phyloP scores from a whole-genome alignment of 192 early-diverging fungal genomes.

The Umbelopsis ramanniana region DNA sequence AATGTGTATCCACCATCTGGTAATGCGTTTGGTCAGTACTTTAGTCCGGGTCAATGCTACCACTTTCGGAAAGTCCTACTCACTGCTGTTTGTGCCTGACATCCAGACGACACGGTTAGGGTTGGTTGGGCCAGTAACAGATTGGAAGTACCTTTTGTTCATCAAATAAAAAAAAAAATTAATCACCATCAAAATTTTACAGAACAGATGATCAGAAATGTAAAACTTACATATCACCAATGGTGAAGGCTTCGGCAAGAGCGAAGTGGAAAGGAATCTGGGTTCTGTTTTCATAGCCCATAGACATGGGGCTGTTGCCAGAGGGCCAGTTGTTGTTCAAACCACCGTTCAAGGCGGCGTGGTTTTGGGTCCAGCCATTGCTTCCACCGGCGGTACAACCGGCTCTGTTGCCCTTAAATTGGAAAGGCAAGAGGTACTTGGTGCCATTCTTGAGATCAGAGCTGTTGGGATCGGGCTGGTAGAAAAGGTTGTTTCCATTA shows the following conservation, averaged over 20 bases:
- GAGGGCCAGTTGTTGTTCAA: slow-evolving; percentile 35
- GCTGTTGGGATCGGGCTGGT: slow-evolving; percentile 26
- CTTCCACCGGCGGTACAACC: slow-evolving; percentile 36
- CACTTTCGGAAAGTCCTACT: neutral
- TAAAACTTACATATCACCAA: slow-evolving; percentile 27
- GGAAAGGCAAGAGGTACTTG: slow-evolving; percentile 30
- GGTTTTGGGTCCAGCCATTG: slow-evolving; percentile 29
- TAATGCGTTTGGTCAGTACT: neutral
- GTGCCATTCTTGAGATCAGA: slow-evolving; percentile 31
- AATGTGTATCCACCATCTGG: slow-evolving; percentile 18
- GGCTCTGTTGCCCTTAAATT: slow-evolving; percentile 27
- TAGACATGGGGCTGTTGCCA: slow-evolving; percentile 27
- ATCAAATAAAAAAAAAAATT: neutral
- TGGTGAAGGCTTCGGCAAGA: slow-evolving; percentile 33
- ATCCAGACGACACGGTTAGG: slow-evolving; percentile 37
- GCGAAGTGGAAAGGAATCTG: slow-evolving; percentile 30
- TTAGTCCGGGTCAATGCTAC: neutral
- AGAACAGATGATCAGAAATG: neutral
- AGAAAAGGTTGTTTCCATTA: slow-evolving; percentile 27
- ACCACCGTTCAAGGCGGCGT: slow-evolving; percentile 30
- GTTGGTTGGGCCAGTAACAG: slow-evolving; percentile 28
- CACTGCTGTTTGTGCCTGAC: slow-evolving; percentile 27
- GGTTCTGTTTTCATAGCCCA: slow-evolving; percentile 27
- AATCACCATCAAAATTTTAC: neutral
- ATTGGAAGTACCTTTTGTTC: slow-evolving; percentile 25